Base-by-base conservation (phyloP, 1,139 yeast genomes). In the Saccharomyces hybrid region DNA sequence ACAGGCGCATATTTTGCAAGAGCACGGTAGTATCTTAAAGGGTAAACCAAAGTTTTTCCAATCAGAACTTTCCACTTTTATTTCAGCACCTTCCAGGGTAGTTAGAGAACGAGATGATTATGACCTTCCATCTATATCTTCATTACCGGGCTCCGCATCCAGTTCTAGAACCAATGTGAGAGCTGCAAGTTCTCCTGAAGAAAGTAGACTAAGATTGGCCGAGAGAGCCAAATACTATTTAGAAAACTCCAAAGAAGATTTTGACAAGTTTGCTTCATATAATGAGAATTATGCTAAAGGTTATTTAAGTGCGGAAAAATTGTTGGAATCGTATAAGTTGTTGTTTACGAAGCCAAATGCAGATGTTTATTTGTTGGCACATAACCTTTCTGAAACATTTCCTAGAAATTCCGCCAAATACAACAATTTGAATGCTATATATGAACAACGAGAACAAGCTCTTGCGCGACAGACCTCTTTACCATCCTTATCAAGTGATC, bases 151-250 rank as follows among this genome's bases (percentile, higher is more conserved):
- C 26, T 47, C 49, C 4, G 32, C 47, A 19, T 44, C 47, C 12
- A 32, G 29, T 34, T 47, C 49, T n/a, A 51, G 47, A 41, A 47
- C 48, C 16, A 47, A 48, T 21, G 50, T 60, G 41, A 54, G 56
- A 52, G 47, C 51, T 48, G 48, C 49, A 32, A 61, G 60, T 50
- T 54, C 66, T n/a, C 65, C 73, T 9, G 84, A 80, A 42, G 73
- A 79, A 47, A 86, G 83, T 60, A 78, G 75, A 61, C 74, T 78
- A 67, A 77, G 97, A 59, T 76, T 90, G 47, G 95, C 87, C 60
- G 96, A 89, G 67, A 78, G 97, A 64, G 97, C 96, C 0, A 83
- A 84, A 67, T 89, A 85, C 68, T 86, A 86, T 65, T 73, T 88
- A 55, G 77, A 80, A 53, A 82, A 85, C 60, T 78, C 83, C 42